Evolutionary conservation across 2,329 filamentous ascomycete genomes (phyloP).

Genomic region (Aphanoascus verrucosus): DNA sequence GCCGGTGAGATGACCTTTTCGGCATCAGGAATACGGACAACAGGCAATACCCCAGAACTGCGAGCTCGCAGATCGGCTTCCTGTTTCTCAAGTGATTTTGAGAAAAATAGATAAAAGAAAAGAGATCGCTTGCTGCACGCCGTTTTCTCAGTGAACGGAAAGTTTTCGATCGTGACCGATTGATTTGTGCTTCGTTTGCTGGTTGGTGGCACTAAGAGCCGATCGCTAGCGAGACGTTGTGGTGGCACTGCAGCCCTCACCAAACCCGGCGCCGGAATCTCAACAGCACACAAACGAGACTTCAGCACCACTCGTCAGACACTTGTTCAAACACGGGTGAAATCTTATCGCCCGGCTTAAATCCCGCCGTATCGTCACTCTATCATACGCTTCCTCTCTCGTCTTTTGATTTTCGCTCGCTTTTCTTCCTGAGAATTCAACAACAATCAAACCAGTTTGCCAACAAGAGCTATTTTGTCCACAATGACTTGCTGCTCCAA

Average conservation of each 20-base stretch:
- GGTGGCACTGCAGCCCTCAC: background rate
- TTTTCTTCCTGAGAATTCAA: background rate
- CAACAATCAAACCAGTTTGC: background rate
- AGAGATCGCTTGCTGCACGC: background rate
- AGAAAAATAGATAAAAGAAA: background rate
- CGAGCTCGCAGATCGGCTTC: no score
- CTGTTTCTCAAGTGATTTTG: background rate
- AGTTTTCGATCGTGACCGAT: background rate
- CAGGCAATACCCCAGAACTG: background rate
- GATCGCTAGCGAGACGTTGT: background rate
- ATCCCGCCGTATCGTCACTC: background rate
- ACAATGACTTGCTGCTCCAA: conserved; percentile 66
- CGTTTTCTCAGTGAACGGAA: background rate
- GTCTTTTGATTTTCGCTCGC: background rate
- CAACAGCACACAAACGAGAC: background rate
- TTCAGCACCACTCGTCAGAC: background rate
- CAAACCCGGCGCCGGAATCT: background rate
- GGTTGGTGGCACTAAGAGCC: conserved; percentile 1
- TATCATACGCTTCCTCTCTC: background rate
- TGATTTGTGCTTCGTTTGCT: background rate
- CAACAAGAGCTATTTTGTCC: background rate
- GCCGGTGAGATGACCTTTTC: background rate
- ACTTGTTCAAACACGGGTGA: conserved; percentile 1
- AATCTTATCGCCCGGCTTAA: background rate
- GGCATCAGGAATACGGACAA: background rate